Percentiles rank a stretch among this genome's conserved stretches.
These are phyloP conservation scores for Melocanna baccifera DNA, from an alignment of 176 grass and related monocot genomes.

Conservation along the genomic window DNA sequence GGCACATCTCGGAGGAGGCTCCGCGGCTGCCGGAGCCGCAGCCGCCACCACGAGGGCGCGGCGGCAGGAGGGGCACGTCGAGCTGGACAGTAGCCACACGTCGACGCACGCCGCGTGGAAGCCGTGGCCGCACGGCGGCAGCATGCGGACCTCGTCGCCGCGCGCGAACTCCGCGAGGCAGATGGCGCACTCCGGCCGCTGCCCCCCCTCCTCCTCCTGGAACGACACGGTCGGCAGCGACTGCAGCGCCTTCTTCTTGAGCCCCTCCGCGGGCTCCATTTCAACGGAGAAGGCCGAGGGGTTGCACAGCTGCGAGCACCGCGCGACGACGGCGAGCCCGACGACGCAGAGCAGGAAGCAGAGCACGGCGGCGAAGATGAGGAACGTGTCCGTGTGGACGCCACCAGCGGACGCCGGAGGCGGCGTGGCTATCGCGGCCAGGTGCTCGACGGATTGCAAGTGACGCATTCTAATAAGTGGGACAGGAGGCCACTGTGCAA, in stretches of 20 bases:
- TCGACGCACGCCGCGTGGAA: slow-evolving; percentile 89
- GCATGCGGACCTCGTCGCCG: slow-evolving; percentile 71
- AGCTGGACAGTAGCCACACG: slow-evolving; percentile 68
- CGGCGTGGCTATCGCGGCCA: slow-evolving; percentile 12
- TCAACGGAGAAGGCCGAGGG: slow-evolving; percentile 36
- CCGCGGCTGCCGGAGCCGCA: not conserved
- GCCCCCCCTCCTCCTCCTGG: not conserved
- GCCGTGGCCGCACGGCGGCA: slow-evolving; percentile 69
- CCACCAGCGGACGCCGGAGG: not conserved
- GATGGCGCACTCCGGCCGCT: slow-evolving; percentile 68
- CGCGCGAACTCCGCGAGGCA: slow-evolving; percentile 65
- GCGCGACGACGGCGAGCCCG: slow-evolving; percentile 62
- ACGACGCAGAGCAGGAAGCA: slow-evolving; percentile 72
- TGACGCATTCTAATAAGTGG: slow-evolving; percentile 9
- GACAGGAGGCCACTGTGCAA: not conserved
- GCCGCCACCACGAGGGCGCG: slow-evolving; percentile 39
- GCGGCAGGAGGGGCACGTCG: slow-evolving; percentile 92
- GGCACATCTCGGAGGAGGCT: not conserved
- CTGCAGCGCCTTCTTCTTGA: slow-evolving; percentile 51
- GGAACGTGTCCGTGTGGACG: slow-evolving; percentile 58
- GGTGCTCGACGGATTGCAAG: slow-evolving; percentile 12
- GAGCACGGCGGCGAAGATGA: slow-evolving; percentile 62
- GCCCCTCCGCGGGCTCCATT: not conserved
- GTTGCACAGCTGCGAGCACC: slow-evolving; percentile 54
- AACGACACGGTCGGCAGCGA: slow-evolving; percentile 55